Conservation (phyloP, 2,329 filamentous ascomycete genomes). For the Annulohypoxylon truncatum region DNA sequence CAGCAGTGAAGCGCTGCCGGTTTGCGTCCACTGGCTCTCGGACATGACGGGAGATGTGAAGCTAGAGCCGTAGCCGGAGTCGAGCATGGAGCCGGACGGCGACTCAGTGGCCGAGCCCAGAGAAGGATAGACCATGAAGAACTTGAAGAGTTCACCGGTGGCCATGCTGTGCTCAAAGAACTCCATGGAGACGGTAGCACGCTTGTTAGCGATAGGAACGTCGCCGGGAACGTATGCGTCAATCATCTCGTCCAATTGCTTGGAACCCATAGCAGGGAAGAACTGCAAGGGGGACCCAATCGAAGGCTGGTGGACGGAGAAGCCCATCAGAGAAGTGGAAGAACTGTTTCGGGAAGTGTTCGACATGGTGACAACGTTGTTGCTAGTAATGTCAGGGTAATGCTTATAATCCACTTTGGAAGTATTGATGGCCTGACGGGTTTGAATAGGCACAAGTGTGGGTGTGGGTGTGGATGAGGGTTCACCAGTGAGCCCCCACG, state of each 20-base stretch:
- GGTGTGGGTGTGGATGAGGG: not conserved
- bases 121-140: constrained; percentile 64
- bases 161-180: constrained; percentile 65
- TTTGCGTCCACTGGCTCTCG: constrained; percentile 59
- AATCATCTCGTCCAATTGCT: constrained; percentile 71
- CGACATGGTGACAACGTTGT: constrained; percentile 46
- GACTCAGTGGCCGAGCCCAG: constrained; percentile 56
- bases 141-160: constrained; percentile 70
- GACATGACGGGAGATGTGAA: constrained; percentile 63
- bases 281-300: constrained; percentile 71
- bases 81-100: constrained; percentile 58
- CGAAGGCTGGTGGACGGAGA: constrained; percentile 69
- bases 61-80: constrained; percentile 60
- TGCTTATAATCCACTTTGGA: constrained; percentile 39
- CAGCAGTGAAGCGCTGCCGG: constrained; percentile 49
- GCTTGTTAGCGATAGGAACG: constrained; percentile 67
- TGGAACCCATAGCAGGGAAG: constrained; percentile 71
- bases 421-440: constrained; percentile 14
- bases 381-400: constrained; percentile 18
- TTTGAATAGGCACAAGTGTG: constrained; percentile 12
- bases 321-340: constrained; percentile 57
- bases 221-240: constrained; percentile 67
- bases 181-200: constrained; percentile 67
- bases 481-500: constrained; percentile 39
- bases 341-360: constrained; percentile 54